Base-by-base conservation (phyloP, 441 rosid genomes). In the Macaranga tanarius region DNA sequence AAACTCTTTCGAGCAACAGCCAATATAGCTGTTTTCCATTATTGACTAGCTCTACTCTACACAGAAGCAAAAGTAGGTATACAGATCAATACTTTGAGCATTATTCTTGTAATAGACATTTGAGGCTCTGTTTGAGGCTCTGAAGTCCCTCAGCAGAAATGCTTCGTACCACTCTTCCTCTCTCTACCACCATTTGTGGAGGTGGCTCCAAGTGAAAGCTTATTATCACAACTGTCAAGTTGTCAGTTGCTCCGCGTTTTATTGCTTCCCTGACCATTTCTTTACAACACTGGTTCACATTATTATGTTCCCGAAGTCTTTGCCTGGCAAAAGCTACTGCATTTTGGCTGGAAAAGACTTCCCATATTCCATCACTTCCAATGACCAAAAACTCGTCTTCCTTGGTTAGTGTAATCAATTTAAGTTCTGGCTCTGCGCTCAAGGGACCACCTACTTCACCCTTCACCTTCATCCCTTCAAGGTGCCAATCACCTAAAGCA, bases 401-500 rank as follows among this genome's bases (percentile, higher is more conserved):
- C 26, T 77, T 76, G 65, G 80, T 83, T 64, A 90, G 70, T 15
- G 85, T 86, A 34, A 80, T 71, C 67, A 79, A 61, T 75, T 84
- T 88, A 10, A 88, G 84, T 76, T 90, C 95, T 17, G 95, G 95
- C 76, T 88, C 89, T 0, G 90, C 91, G 72, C 80, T 90, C 79
- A 90, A 69, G 58, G 88, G 95, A 0, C 95, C 91, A 19, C 75
- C 71, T 1, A 16, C 75, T 64, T 69, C 80, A 0, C 79, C 87
- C 60, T 57, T 67, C 66, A 78, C 75, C 81, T 90, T 90, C 92
- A 86, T 80, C 45, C 89, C 92, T 78, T 86, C 81, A 0, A 90
- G 86, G 75, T 87, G 87, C 95, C 92, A 88, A 72, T 87, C 81
- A 2, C 95, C 95, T 75, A 90, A 69, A 57, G 95, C 95, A 8